These are phyloP conservation scores for Syncephalis fuscata DNA, from an alignment of 371 early-diverging fungal genomes.

Conservation along the genomic window DNA sequence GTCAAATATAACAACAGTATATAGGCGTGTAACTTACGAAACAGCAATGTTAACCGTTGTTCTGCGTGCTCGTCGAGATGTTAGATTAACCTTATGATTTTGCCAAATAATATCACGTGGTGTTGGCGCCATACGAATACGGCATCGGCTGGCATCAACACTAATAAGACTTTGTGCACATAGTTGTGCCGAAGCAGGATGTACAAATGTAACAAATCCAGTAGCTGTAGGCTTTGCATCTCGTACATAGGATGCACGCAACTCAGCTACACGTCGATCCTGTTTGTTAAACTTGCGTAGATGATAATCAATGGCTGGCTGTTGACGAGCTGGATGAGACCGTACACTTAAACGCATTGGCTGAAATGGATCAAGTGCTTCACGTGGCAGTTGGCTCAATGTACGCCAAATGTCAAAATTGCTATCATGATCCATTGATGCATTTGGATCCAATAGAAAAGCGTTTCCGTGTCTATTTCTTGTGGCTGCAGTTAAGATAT, in stretches of 20 bases:
- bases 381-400: slow-evolving; percentile 1
- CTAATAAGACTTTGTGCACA: slow-evolving; percentile 39
- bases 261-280: slow-evolving; percentile 10
- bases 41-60: slow-evolving; percentile 30
- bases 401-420: slow-evolving; percentile 7
- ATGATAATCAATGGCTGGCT: slow-evolving; percentile 14
- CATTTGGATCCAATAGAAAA: neutral
- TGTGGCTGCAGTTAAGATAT: no score
- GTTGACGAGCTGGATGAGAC: slow-evolving; percentile 10
- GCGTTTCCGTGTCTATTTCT: neutral
- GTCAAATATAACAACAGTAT: slow-evolving; percentile 15
- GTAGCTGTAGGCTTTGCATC: slow-evolving; percentile 26
- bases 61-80: slow-evolving; percentile 24
- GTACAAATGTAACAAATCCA: slow-evolving; percentile 45
- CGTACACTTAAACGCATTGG: neutral
- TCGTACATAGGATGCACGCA: slow-evolving; percentile 11
- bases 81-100: slow-evolving; percentile 42
- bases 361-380: slow-evolving; percentile 6
- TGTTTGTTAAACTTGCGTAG: slow-evolving; percentile 19
- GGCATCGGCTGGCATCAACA: slow-evolving; percentile 45
- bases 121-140: slow-evolving; percentile 68
- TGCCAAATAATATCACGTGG: slow-evolving; percentile 85
- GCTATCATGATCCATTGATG: slow-evolving; percentile 3
- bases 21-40: slow-evolving; percentile 19
- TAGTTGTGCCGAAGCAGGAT: slow-evolving; percentile 23